Evolutionary conservation across 768 basidiomycete genomes (phyloP), one percentile per base, ranked within the genome.

Genomic region (Suillus weaverae): DNA sequence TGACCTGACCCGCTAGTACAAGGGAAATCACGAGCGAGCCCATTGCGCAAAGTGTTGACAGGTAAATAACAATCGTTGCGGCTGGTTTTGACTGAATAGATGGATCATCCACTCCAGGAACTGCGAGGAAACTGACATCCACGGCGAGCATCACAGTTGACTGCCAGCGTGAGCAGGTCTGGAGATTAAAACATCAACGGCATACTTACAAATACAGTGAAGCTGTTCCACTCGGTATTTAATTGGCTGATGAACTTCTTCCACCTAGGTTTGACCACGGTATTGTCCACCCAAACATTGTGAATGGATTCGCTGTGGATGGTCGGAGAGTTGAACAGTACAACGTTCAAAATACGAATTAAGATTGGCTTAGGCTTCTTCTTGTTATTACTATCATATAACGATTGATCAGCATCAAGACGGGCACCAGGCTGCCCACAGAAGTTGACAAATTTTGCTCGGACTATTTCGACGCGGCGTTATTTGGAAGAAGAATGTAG

Each of bases 81-180:
- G 72, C 1, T 68, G 56, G 4, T 63, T 74, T 18, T 35, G 43
- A 32, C 55, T 22, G 44, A 60, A 13, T 22, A n/a, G 16, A 22
- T 36, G 55, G 59, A 60, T 70, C 11, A 16, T 20, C 78, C 46
- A 82, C 77, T 33, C 77, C 76, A 22, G 81, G 81, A 30, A 87
- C 84, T 6, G 83, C 81, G 9, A 88, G 71, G 68, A 86, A 85
- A 0, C 81, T 81, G 1, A 88, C 81, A 61, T 85, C 85, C 1
- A 81, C 83, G n/a, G 81, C 81, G 6, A 86, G 71, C 41, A 87
- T 71, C 13, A 86, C 83, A 2, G 83, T 83, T 0, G 78, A 79
- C 84, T 86, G 16, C 39, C 18, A 43, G 2, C 8, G 61, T 61
- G 35, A 35, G 13, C 2, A 26, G 16, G 14, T 26, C 30, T 64